These are phyloP conservation scores for Endogone sp. DNA, from an alignment of 192 early-diverging fungal species.

Conservation along the genomic window DNA sequence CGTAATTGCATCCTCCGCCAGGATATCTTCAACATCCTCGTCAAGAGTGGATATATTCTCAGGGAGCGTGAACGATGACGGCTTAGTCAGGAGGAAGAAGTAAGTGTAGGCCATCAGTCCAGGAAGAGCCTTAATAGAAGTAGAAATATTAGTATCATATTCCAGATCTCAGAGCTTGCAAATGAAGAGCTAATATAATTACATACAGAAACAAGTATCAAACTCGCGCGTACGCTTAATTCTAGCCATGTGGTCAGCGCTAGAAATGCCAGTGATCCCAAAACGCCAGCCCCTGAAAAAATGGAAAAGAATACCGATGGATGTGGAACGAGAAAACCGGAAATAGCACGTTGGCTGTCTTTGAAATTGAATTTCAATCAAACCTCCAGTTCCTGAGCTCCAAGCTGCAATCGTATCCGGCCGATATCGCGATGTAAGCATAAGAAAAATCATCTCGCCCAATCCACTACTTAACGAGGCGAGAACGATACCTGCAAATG, in stretches of 20 bases:
- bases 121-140: too few relatives aligned
- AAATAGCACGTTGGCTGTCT: too few relatives aligned
- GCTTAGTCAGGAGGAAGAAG: neutral
- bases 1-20: conserved; percentile 8
- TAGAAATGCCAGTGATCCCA: conserved; percentile 33
- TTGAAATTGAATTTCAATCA: too few relatives aligned
- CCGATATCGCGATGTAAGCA: conserved; percentile 37
- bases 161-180: too few relatives aligned
- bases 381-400: conserved; percentile 37
- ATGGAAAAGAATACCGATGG: too few relatives aligned
- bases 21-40: conserved; percentile 22
- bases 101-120: neutral
- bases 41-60: neutral
- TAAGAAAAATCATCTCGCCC: conserved; percentile 38
- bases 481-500: conserved; percentile 27
- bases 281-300: conserved; percentile 23
- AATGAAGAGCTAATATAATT: too few relatives aligned
- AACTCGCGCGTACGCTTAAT: conserved; percentile 18
- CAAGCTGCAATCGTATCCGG: conserved; percentile 34
- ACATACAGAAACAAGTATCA: conserved; percentile 28
- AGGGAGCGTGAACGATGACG: neutral
- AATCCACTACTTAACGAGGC: conserved; percentile 39
- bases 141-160: too few relatives aligned
- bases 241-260: conserved; percentile 34
- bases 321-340: too few relatives aligned